Evolutionary conservation across 805 yeast genomes (phyloP).

Genomic region (Monosporozyma aerobia): DNA sequence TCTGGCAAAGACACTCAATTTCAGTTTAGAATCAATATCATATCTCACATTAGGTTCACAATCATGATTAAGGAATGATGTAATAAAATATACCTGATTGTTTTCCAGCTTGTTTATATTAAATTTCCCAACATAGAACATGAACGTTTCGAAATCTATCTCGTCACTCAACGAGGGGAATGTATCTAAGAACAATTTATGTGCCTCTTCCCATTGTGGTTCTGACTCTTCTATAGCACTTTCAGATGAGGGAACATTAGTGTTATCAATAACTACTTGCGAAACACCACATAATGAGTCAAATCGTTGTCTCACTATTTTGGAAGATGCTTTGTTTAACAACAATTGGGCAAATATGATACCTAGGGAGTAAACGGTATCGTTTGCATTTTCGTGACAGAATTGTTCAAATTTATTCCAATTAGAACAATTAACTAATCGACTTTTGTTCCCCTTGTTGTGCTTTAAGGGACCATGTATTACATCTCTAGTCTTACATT

Average conservation of each 20-base stretch:
- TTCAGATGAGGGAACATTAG: conserved; percentile 42
- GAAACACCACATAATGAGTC: conserved; percentile 59
- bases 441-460: conserved; percentile 27
- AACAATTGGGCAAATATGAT: conserved; percentile 40
- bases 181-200: conserved; percentile 38
- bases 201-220: conserved; percentile 50
- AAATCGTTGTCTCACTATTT: conserved; percentile 38
- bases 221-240: conserved; percentile 35
- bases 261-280: conserved; percentile 54
- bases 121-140: conserved; percentile 58
- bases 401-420: conserved; percentile 52
- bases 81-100: conserved; percentile 43
- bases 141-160: conserved; percentile 43
- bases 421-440: conserved; percentile 34
- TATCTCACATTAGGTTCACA: conserved; percentile 66
- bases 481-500: conserved; percentile 47
- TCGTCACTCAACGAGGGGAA: conserved; percentile 32
- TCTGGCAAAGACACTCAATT: conserved; percentile 52
- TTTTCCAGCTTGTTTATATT: conserved; percentile 67
- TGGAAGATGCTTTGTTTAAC: conserved; percentile 33
- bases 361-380: conserved; percentile 58
- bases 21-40: conserved; percentile 35
- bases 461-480: conserved; percentile 55
- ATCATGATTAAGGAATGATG: conserved; percentile 67
- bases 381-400: conserved; percentile 58